These are phyloP conservation scores for Phaeosphaeria sp. DNA, from an alignment of 2,329 filamentous ascomycete species.

Conservation along the genomic window DNA sequence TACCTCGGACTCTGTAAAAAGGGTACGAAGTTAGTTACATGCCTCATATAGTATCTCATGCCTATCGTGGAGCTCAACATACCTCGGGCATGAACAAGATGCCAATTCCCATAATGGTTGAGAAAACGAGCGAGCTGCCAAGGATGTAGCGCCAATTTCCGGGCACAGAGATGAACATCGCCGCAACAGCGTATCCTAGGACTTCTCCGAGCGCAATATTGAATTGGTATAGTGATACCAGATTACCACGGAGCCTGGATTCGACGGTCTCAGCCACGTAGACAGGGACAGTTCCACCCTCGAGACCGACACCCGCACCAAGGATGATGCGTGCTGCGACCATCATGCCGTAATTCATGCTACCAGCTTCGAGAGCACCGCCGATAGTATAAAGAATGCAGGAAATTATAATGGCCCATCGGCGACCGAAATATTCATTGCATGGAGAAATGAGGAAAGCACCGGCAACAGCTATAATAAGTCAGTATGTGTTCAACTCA, in stretches of 20 bases:
- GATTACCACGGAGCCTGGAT: conserved; percentile 69
- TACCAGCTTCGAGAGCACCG: conserved; percentile 70
- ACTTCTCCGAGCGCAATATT: conserved; percentile 79
- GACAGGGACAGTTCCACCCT: conserved; percentile 76
- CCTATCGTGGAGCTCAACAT: no score
- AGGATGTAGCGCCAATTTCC: conserved; percentile 79
- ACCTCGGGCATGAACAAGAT: conserved; percentile 78
- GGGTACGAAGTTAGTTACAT: no score
- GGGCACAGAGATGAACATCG: conserved; percentile 72
- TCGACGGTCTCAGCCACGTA: conserved; percentile 78
- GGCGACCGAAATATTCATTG: conserved; percentile 72
- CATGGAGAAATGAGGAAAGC: conserved; percentile 69
- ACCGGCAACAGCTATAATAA: conserved; percentile 65
- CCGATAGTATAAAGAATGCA: conserved; percentile 74
- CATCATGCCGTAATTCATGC: conserved; percentile 75
- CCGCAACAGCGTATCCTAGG: conserved; percentile 73
- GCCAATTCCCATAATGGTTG: conserved; percentile 65
- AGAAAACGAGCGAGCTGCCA: conserved; percentile 74
- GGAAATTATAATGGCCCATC: conserved; percentile 73
- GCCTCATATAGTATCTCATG: no score
- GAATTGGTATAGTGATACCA: conserved; percentile 77
- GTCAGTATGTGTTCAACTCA: conserved; percentile 7
- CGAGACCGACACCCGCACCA: conserved; percentile 73
- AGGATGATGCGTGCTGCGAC: conserved; percentile 71
- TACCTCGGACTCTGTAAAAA: conserved; percentile 70